Conservation (phyloP, 2,329 filamentous ascomycete species). For the Rutstroemia sp. region DNA sequence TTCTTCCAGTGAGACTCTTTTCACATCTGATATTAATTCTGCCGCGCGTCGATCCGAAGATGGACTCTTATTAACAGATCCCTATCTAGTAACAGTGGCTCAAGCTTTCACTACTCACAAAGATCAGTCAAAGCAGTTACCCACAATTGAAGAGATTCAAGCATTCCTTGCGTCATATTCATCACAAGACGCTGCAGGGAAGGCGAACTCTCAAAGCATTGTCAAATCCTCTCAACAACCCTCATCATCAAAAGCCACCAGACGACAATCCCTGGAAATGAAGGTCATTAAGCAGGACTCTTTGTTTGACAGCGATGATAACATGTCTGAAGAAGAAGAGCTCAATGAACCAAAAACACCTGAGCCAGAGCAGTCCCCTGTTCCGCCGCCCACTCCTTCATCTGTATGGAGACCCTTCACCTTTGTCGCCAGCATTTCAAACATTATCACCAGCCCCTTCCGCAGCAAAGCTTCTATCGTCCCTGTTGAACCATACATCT, state of each 20-base stretch:
- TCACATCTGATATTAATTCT: background rate
- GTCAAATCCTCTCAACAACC: background rate
- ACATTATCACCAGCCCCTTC: background rate
- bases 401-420: background rate
- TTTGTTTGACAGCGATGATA: background rate
- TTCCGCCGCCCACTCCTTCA: background rate
- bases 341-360: background rate
- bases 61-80: conserved; percentile 8
- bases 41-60: background rate
- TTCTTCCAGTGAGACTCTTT: conserved; percentile 7
- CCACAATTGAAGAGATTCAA: conserved; percentile 5
- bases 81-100: conserved; percentile 9
- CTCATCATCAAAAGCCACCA: background rate
- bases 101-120: conserved; percentile 5
- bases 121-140: conserved; percentile 3
- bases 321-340: background rate
- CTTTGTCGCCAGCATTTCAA: background rate
- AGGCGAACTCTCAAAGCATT: background rate
- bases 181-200: background rate
- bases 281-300: background rate
- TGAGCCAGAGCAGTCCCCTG: background rate
- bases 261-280: background rate
- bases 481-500: background rate
- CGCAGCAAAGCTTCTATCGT: background rate
- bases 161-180: conserved; percentile 6